These are phyloP conservation scores for Royoungia palumana DNA, from an alignment of 768 basidiomycete genomes.

Conservation along the genomic window DNA sequence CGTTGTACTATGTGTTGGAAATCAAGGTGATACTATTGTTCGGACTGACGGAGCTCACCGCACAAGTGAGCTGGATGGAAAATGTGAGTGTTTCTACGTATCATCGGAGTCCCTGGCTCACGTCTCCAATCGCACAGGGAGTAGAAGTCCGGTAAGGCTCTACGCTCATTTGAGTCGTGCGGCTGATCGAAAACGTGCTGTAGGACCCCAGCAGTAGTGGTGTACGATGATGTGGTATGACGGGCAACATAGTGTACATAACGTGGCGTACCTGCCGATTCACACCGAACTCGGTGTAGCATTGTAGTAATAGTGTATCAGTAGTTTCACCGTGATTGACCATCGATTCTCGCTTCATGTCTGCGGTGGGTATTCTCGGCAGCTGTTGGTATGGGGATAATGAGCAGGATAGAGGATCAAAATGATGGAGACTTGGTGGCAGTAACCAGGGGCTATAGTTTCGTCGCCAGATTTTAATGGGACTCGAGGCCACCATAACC, in stretches of 20 bases:
- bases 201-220: conserved; percentile 29
- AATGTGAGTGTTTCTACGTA: conserved; percentile 33
- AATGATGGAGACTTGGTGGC: no score
- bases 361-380: no score
- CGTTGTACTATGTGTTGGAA: conserved; percentile 26
- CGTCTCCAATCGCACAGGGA: conserved; percentile 19
- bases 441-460: no score
- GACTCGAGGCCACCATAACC: no score
- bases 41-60: conserved; percentile 51
- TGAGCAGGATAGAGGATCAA: no score
- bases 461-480: no score
- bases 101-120: not conserved
- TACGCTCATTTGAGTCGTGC: not conserved
- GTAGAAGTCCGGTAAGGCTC: conserved; percentile 34
- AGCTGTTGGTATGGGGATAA: no score
- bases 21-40: conserved; percentile 44
- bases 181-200: not conserved
- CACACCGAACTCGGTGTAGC: not conserved
- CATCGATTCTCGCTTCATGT: not conserved
- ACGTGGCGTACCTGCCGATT: not conserved
- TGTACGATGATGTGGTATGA: conserved; percentile 26
- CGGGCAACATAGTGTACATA: not conserved
- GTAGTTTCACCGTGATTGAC: not conserved
- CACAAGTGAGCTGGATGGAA: conserved; percentile 50
- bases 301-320: not conserved